phyloP scores from a whole-genome alignment of 2,329 filamentous ascomycete species.

The Celoporthe dispersa region DNA sequence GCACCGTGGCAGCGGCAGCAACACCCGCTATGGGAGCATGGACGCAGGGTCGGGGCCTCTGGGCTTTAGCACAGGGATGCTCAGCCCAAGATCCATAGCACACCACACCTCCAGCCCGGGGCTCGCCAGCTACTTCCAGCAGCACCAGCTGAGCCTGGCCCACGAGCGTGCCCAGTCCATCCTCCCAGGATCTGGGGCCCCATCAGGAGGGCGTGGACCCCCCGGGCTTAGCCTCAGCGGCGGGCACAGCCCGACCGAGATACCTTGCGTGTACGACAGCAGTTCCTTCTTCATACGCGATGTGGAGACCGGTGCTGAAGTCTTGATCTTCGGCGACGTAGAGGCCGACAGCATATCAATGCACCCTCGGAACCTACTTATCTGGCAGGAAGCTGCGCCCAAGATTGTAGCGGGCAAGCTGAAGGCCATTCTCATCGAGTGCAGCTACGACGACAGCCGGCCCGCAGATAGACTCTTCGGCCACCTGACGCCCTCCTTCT shows the following conservation, averaged over 20 bases:
- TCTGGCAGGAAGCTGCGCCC: conserved; percentile 88
- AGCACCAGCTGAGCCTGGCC: conserved; percentile 31
- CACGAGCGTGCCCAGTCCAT: conserved; percentile 32
- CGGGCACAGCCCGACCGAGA: conserved; percentile 45
- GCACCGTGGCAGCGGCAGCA: conserved; percentile 65
- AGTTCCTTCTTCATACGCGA: conserved; percentile 94
- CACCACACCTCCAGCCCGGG: conserved; percentile 34
- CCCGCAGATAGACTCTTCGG: conserved; percentile 81
- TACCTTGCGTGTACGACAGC: conserved; percentile 77
- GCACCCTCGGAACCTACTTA: conserved; percentile 75
- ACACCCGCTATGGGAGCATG: conserved; percentile 54
- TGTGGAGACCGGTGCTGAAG: conserved; percentile 69
- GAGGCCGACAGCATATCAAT: conserved; percentile 88
- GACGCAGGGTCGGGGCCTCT: conserved; percentile 45
- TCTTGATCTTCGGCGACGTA: conserved; percentile 94
- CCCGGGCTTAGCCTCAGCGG: conserved; percentile 14
- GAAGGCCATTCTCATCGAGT: conserved; percentile 90
- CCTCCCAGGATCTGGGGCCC: conserved; percentile 19
- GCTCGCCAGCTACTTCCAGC: conserved; percentile 32
- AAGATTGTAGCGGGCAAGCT: conserved; percentile 77
- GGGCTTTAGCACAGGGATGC: conserved; percentile 30
- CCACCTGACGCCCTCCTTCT: conserved; percentile 81
- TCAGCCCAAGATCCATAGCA: conserved; percentile 36
- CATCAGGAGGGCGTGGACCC: conserved; percentile 15
- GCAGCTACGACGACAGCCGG: conserved; percentile 85